Evolutionary conservation across 495 filamentous ascomycete genomes (phyloP), one percentile per base, ranked within the genome.

Genomic region (Penicillium desertorum): DNA sequence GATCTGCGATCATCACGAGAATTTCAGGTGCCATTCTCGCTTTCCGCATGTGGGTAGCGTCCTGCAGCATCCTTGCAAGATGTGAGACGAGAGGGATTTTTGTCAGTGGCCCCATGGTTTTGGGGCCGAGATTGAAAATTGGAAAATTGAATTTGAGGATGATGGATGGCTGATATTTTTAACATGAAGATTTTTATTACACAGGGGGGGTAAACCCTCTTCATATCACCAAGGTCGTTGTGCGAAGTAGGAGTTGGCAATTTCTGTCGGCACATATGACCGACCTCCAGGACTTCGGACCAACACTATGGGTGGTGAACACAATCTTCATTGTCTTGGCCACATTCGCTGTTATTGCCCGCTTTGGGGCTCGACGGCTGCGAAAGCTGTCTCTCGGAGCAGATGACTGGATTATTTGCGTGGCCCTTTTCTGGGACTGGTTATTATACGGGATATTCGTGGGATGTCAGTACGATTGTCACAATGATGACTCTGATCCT

Each of bases 231-330:
- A 36, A 6, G 4, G 12, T 16, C 23, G 23, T 36, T 4, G 11
- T 14, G 12, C 4, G 12, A 36, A 36, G 11, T 14, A 36, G 32
- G 32, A 11, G 14, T 12, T 36, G 5, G 16, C 14, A 43, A 43
- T 6, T 52, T 4, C 14, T 42, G 29, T 30, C 29, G n/a, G 5
- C 30, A 19, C 37, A 20, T 17, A 53, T 53, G 50, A 42, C 32
- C 5, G 17, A 20, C 6, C n/a, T 53, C 4, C 11, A 53, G 3
- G 50, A 53, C 36, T 19, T 16, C 5, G 25, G 50, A 12, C 50
- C 50, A 19, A 30, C 36, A 11, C 34, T 53, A 20, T 53, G 50
- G 50, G 50, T 20, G 4, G 50, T 53, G 32, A 53, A 53, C 36
- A 53, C 17, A 17, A n/a, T 53, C 34, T 53, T 53, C 50, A 53